Evolutionary conservation across 768 basidiomycete genomes (phyloP).

Genomic region (Russula sp.): DNA sequence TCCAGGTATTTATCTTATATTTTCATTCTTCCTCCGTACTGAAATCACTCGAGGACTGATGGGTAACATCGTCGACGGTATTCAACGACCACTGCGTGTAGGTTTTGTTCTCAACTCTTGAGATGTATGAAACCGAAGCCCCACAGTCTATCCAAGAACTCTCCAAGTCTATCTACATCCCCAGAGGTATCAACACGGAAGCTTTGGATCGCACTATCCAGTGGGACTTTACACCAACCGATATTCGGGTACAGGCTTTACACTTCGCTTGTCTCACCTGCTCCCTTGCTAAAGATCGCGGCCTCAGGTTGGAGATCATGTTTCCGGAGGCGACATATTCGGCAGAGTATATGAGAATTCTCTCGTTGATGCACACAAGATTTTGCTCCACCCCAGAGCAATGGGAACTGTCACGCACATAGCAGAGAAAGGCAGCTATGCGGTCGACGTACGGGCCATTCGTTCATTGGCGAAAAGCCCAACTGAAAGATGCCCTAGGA

Average conservation of each 20-base stretch:
- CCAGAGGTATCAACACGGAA: constrained; percentile 96
- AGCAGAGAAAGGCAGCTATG: constrained; percentile 90
- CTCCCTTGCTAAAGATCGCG: neutral
- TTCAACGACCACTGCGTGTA: constrained; percentile 87
- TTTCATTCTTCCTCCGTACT: neutral
- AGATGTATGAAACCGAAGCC: constrained; percentile 5
- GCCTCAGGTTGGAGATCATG: constrained; percentile 85
- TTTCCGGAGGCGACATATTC: constrained; percentile 95
- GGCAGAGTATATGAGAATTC: constrained; percentile 97
- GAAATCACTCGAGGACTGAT: constrained; percentile 64
- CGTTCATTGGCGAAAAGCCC: constrained; percentile 2
- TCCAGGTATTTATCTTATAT: constrained; percentile 56
- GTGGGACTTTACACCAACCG: constrained; percentile 91
- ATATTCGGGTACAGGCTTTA: constrained; percentile 54
- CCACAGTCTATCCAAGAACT: constrained; percentile 84
- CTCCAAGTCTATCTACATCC: constrained; percentile 99
- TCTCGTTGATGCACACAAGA: constrained; percentile 92
- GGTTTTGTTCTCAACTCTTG: constrained; percentile 29
- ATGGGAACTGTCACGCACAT: constrained; percentile 93
- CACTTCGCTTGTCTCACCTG: neutral
- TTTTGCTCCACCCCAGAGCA: constrained; percentile 91
- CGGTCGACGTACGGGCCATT: constrained; percentile 58
- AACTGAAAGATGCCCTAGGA: constrained; percentile 47
- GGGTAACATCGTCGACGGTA: constrained; percentile 99
- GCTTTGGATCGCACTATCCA: constrained; percentile 80